Percentiles rank a stretch among this genome's conserved stretches.
Conservation (phyloP, 1,284 basidiomycete genomes). For the Thelephora terrestris region DNA sequence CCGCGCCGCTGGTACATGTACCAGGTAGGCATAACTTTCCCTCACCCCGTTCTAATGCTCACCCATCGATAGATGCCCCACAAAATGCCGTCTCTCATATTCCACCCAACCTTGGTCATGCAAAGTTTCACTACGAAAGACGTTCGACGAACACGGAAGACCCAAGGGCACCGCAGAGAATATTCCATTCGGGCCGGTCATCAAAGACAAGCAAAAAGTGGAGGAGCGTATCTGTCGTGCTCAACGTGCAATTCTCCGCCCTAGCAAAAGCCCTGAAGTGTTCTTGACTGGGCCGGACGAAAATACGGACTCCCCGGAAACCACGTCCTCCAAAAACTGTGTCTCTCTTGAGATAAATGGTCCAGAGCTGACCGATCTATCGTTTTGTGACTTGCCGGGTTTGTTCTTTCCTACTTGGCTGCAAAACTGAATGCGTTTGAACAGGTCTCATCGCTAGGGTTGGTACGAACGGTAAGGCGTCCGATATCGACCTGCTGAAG, state of each 20-base stretch:
- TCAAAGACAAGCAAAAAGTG: constrained; percentile 39
- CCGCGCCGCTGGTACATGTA: constrained; percentile 54
- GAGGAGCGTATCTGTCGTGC: constrained; percentile 57
- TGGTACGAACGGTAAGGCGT: constrained; percentile 32
- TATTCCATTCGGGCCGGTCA: constrained; percentile 38
- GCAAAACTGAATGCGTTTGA: not conserved
- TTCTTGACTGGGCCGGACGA: constrained; percentile 34
- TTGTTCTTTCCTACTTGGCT: not conserved
- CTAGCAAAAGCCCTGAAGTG: constrained; percentile 21
- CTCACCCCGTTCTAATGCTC: not conserved
- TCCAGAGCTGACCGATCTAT: constrained; percentile 32
- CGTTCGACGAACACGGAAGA: constrained; percentile 33
- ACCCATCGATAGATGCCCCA: constrained; percentile 42
- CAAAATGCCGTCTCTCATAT: constrained; percentile 47
- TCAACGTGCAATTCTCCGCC: constrained; percentile 59
- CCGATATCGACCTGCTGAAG: constrained; percentile 53
- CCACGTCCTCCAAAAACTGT: constrained; percentile 46
- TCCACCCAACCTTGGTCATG: constrained; percentile 35
- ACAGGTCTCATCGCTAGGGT: constrained; percentile 55
- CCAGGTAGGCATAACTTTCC: constrained; percentile 29
- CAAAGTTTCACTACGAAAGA: constrained; percentile 22
- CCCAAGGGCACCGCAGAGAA: constrained; percentile 29
- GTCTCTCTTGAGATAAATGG: constrained; percentile 42
- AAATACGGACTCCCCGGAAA: constrained; percentile 13
- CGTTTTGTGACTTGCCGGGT: constrained; percentile 44